Evolutionary conservation across 495 filamentous ascomycete genomes (phyloP), one percentile per base, ranked within the genome.

Genomic region (Lasiosphaeria ovina): DNA sequence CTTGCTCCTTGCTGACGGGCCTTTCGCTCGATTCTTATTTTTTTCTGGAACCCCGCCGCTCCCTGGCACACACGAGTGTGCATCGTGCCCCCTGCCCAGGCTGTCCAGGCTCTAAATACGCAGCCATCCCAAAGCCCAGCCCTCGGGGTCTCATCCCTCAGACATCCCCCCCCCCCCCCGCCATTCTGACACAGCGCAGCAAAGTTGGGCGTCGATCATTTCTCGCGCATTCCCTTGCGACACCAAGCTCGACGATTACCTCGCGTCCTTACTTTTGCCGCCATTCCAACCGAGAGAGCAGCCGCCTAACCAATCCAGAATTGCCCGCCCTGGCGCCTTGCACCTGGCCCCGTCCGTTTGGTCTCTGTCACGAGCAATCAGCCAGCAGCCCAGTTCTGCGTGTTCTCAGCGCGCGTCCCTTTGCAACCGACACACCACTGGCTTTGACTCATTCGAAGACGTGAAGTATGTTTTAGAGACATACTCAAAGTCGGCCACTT

Each of bases 381-480:
- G 24, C 24, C 24, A 24, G 24, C 24, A 24, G 24, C 24, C 24
- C 24, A 24, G 24, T 24, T 24, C 24, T 24, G 24, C 24, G 24
- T 24, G 24, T 24, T 24, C 24, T 24, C 24, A 24, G 24, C 24
- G 24, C 24, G 24, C 24, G 24, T 24, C 24, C 24, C 24, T 24
- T 1, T 24, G 24, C 24, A 24, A 24, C 24, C 24, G 24, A 24
- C 24, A 24, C 24, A 24, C 24, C 24, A 3, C 17, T 31, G 48
- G 48, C 1, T 31, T 50, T 42, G 54, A 40, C 54, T 42, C 17
- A 24, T n/a, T 55, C 54, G 40, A n/a, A 8, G 16, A 35, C 17
- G 8, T 48, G 34, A 67, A 69, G 65, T 55, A 69, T 67, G 67
- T 55, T 57, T 54, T 69, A 66, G 58, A 59, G 58, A 61, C 49